These are phyloP conservation scores for Schizosaccharomyces octosporus DNA, from an alignment of 805 yeast species.

Conservation along the genomic window DNA sequence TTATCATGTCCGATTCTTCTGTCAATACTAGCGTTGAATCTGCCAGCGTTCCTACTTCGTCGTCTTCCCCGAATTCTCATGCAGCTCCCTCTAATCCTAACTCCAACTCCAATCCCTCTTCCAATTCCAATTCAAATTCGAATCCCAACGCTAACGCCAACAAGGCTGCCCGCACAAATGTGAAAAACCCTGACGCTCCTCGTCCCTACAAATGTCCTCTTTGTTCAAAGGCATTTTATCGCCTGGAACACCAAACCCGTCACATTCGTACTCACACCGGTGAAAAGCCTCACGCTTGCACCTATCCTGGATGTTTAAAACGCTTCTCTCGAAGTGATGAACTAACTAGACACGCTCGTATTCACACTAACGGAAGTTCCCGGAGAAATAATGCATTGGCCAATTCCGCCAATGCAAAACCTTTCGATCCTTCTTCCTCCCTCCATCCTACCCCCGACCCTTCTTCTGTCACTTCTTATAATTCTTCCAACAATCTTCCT, in stretches of 20 bases:
- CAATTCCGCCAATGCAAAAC: not conserved
- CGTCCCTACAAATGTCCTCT: constrained; percentile 18
- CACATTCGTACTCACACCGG: constrained; percentile 1
- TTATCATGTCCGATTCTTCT: not conserved
- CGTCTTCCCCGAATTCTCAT: not conserved
- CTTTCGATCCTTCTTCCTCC: not conserved
- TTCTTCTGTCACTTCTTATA: not conserved
- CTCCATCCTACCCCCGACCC: not conserved
- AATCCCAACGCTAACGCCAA: no score
- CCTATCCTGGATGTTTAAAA: not conserved
- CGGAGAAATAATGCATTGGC: not conserved
- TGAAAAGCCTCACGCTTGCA: not conserved
- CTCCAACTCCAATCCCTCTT: no score
- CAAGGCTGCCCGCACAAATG: not conserved
- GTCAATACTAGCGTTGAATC: not conserved
- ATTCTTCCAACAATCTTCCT: not conserved
- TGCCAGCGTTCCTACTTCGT: not conserved
- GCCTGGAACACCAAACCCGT: not conserved
- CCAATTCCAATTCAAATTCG: no score
- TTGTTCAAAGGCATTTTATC: not conserved
- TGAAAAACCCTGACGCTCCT: constrained; percentile 9
- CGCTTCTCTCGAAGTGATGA: not conserved
- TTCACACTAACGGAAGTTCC: not conserved
- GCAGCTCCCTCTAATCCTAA: no score
- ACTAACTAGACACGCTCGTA: not conserved